phyloP scores from a whole-genome alignment of 176 grass and related monocot genomes.

The Carex littledalei region DNA sequence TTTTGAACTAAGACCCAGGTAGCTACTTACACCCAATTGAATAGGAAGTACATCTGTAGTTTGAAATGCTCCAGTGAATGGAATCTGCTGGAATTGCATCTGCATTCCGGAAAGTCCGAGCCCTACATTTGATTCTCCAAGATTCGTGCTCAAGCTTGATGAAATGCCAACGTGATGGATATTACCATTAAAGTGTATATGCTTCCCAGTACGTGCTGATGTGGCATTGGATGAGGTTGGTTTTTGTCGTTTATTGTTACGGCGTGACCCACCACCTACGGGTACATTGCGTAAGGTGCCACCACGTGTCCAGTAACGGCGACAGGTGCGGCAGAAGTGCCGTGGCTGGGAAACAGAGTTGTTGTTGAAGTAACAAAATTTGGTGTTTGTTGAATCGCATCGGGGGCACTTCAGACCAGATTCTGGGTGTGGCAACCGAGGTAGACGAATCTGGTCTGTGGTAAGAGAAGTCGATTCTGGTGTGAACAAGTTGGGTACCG shows the following conservation, averaged over 20 bases:
- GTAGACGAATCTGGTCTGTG: constrained; percentile 47
- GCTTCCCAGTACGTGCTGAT: background rate
- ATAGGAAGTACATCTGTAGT: background rate
- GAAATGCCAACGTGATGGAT: background rate
- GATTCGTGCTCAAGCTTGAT: background rate
- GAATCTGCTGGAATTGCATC: background rate
- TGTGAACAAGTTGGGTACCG: constrained; percentile 20
- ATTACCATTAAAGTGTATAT: background rate
- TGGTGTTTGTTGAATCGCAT: constrained; percentile 86
- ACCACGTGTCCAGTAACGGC: constrained; percentile 97
- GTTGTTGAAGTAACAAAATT: constrained; percentile 99
- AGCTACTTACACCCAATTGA: constrained; percentile 9
- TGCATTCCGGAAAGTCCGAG: background rate
- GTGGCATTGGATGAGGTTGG: constrained; percentile 5
- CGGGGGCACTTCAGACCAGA: constrained; percentile 83
- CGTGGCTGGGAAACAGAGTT: constrained; percentile 81
- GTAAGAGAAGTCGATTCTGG: constrained; percentile 46
- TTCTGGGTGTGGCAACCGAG: constrained; percentile 63
- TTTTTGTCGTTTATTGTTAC: constrained; percentile 52
- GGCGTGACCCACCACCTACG: constrained; percentile 75
- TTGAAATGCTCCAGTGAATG: constrained; percentile 2
- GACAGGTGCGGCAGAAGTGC: constrained; percentile 89
- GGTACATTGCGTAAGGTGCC: constrained; percentile 87
- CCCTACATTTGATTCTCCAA: background rate
- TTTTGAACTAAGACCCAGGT: background rate